Base-by-base conservation (phyloP, 352 stramenopile species). In the Pythium dissotocum region DNA sequence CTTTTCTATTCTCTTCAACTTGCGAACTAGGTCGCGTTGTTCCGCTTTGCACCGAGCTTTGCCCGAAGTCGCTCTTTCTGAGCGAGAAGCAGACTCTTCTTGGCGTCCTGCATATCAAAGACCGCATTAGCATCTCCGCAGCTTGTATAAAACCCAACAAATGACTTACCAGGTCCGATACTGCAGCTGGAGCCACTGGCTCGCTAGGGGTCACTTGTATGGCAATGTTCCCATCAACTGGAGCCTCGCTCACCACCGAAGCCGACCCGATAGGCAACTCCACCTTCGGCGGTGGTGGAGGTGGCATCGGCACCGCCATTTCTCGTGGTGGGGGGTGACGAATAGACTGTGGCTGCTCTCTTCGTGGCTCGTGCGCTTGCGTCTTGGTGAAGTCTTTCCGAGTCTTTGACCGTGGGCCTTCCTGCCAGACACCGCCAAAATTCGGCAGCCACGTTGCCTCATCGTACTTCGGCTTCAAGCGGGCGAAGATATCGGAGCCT, bases 351-450 rank as follows among this genome's bases (percentile, higher is more conserved):
- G 7, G 1, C 28, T 30, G 28, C 61, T 58, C n/a, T 28, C 58
- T 38, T 26, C 6, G 32, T 24, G 21, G 32, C 6, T 66, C 24
- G 40, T 33, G 58, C 21, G 3, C 13, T 33, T 28, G 53, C 18
- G 61, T 46, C 54, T 78, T 79, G 49, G 60, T 64, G 54, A 94
- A 92, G 18, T 77, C 69, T 63, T 78, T 71, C 36, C 86, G 84
- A 8, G 83, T 91, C 63, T 80, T 82, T 42, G 68, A 78, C 3
- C 86, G 82, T 28, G 84, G 74, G 0, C 84, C 84, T 44, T 88
- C 81, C 61, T 94, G 80, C 86, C 86, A 94, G 14, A 94, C 84
- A 0, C 82, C 73, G 13, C 86, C 84, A 64, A 94, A 94, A 48
- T 92, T 92, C 24, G 86, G 86, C 14, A 94, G 67, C 86, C 86